Evolutionary conservation across 2,329 filamentous ascomycete genomes (phyloP), one percentile per base, ranked within the genome.

Genomic region (Trichoderma brevicompactum): DNA sequence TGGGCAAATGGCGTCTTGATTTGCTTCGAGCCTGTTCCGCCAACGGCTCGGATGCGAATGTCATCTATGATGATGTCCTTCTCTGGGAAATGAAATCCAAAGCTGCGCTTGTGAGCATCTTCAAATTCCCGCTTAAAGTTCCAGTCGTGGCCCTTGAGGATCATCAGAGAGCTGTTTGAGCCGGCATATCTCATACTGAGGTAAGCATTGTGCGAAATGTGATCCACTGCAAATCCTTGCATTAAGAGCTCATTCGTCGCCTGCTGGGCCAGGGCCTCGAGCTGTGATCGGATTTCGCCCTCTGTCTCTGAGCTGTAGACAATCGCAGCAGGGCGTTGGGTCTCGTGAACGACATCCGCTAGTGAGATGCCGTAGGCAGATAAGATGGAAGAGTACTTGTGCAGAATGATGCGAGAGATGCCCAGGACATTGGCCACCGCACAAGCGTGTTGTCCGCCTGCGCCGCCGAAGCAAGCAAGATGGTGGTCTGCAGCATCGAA

Each of bases 51-150:
- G 5, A 82, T 76, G 9, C 79, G 77, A 34, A 81, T 74, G 54
- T 80, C 78, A 46, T 81, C 80, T 12, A 81, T 75, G 1, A 81
- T 70, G n/a, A 82, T 76, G 8, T 74, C 70, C 54, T 79, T 74
- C 19, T 74, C 74, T 54, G 82, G 80, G 62, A 73, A 71, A 1
- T 86, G 89, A 74, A 92, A 92, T 1, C 89, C 89, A 71, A 92
- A 92, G 70, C 92, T 90, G 70, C 90, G 88, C 68, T 90, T 84
- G 72, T 93, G 90, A 67, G 90, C 87, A 69, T 86, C 85, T 53
- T 70, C 69, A 50, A 71, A 71, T 55, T 65, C 68, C 3, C 66
- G 65, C 50, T 64, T 65, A 17, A 71, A 71, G 32, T 73, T 61
- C 71, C 71, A 71, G 59, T 71, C 71, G 2, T 66, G 66, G 1